Base-by-base conservation (phyloP, 495 filamentous ascomycete species). In the Aspergillus campestris region DNA sequence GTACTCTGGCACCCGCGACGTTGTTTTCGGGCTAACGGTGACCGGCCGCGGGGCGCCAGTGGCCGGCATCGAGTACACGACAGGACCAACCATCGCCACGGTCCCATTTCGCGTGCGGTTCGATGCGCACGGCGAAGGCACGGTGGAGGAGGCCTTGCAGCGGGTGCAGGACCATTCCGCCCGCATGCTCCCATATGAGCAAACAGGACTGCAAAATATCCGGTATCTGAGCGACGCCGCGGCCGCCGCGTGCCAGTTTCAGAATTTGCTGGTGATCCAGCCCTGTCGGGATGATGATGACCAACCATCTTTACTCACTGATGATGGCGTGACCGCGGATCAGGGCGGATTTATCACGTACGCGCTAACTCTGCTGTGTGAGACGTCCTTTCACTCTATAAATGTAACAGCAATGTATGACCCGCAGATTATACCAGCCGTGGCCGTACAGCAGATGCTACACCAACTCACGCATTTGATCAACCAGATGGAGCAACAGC, bases 191-290 rank as follows among this genome's bases (percentile, higher is more conserved):
- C n/a, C n/a, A n/a, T n/a, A 74, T 53, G 72, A 85, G 53, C 78
- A 82, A 31, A 61, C 70, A 35, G 81, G 81, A 2, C 56, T 85
- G 44, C 75, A 81, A 51, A 65, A 79, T 39, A 84, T 85, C 40
- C 67, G 71, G 35, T 56, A 61, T 3, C 53, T 81, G 8, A 71
- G 68, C 42, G 38, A 60, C 0, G 77, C 81, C 40, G 71, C 77
- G 6, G 31, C 47, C 27, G 39, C 28, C 42, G 79, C 79, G 9
- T 80, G 75, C 47, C n/a, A 73, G 78, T 38, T 70, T 81, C 50
- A 66, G 71, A 38, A 77, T 64, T 49, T 67, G 1, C 40, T 48
- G 27, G 35, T 46, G 6, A 46, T 39, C 10, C 37, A 39, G 37
- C 10, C 37, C 15, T 15, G 37, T 39, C 37, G 13, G 5, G 3